phyloP scores from a whole-genome alignment of 108 stramenopile species.

The Skeletonema costatum region DNA sequence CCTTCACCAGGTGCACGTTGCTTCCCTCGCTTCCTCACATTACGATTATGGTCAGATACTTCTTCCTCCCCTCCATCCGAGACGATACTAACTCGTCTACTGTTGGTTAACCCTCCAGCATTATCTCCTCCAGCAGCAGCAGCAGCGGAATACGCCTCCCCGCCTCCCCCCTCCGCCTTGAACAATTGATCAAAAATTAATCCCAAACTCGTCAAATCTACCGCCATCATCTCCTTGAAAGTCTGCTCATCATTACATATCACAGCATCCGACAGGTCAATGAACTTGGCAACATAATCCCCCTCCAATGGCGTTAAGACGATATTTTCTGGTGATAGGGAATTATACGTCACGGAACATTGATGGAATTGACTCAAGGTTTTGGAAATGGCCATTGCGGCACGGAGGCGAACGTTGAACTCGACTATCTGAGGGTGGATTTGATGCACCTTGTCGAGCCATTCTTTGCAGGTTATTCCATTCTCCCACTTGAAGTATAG shows the following conservation, averaged over 20 bases:
- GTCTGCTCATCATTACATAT: constrained; percentile 8
- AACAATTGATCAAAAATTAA: constrained; percentile 20
- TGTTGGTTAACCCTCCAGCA: neutral
- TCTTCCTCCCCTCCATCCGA: neutral
- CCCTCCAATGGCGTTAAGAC: constrained; percentile 9
- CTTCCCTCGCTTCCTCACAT: constrained; percentile 22
- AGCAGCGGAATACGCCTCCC: neutral
- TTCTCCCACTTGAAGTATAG: constrained; percentile 28
- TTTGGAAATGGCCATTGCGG: constrained; percentile 10
- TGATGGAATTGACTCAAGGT: constrained; percentile 7
- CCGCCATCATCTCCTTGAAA: constrained; percentile 11
- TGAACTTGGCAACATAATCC: constrained; percentile 32
- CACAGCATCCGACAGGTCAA: constrained; percentile 19
- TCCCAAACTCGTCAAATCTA: constrained; percentile 19
- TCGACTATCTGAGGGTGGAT: neutral
- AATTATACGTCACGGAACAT: neutral
- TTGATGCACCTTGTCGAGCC: constrained; percentile 7
- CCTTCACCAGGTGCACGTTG: constrained; percentile 14
- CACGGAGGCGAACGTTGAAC: neutral
- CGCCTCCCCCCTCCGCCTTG: neutral
- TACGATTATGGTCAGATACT: neutral
- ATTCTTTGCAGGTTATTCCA: constrained; percentile 22
- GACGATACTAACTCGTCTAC: neutral
- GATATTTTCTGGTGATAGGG: neutral
- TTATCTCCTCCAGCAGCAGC: neutral